Base-by-base conservation (phyloP, 768 basidiomycete genomes). In the Pisolithus sp. region DNA sequence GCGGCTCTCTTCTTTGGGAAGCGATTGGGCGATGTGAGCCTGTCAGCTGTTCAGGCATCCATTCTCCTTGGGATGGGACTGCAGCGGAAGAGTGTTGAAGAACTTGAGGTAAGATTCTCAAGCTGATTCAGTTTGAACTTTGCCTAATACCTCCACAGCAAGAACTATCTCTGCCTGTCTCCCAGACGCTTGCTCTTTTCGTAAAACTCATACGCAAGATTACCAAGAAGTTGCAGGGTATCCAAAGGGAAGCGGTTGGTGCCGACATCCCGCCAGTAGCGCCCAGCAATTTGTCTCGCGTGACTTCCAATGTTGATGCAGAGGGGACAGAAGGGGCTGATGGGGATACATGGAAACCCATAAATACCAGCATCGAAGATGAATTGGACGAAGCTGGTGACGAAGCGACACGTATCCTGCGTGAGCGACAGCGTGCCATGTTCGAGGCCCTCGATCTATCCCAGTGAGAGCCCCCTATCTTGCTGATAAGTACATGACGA, bases 11-110 rank as follows among this genome's bases (percentile, higher is more conserved):
- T 86, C 71, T 99, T 98, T 67, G 82, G 91, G 59, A 78, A 75
- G 58, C 78, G 83, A 30, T 67, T 88, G 3, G 83, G 82, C 1
- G 75, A 75, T 5, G 71, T 88, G 18, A 79, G 71, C 41, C 68
- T 98, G 18, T 90, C 89, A 39, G 90, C 88, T 0, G 86, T 97
- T 5, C 96, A 98, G 70, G 87, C 87, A 57, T 87, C 91, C 7
- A 93, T 98, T 55, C 71, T 97, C 20, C 78, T 96, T 28, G 91
- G 91, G 0, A 74, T 97, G 42, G 93, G 95, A 1, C 68, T 94
- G 46, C 95, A 98, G 68, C 76, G 89, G 39, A 97, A 97, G 68
- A 72, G 79, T 1, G 79, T 97, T 34, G 95, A 99, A 64, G 89
- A 89, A 31, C 76, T 95, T 20, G 93, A 95, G 78, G 89, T 86